These are phyloP conservation scores for Persicaria tinctoria DNA, from an alignment of 148 eudicot species.

Conservation along the genomic window DNA sequence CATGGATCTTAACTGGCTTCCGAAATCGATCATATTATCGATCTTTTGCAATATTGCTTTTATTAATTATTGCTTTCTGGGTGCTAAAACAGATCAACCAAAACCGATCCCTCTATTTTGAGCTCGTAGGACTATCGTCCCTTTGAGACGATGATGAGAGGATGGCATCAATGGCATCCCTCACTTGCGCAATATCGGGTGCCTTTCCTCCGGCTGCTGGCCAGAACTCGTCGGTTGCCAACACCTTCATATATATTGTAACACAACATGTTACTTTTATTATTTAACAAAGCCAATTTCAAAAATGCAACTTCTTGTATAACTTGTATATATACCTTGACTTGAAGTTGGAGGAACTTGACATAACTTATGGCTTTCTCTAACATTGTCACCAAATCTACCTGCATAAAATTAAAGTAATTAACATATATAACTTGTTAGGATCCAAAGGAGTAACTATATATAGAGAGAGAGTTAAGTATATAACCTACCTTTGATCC, in stretches of 20 bases:
- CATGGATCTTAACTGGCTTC: background rate
- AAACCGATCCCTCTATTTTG: background rate
- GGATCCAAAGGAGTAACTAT: background rate
- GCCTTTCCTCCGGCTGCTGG: slow-evolving; percentile 59
- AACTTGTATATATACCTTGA: slow-evolving; percentile 50
- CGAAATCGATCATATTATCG: background rate
- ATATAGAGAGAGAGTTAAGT: too few species aligned
- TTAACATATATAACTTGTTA: too few species aligned
- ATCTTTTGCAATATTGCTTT: background rate
- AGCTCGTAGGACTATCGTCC: background rate
- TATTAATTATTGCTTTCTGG: background rate
- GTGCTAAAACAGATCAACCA: background rate
- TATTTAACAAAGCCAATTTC: too few species aligned
- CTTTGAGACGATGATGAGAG: slow-evolving; percentile 34
- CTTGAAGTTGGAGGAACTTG: slow-evolving; percentile 94
- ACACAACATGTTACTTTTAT: background rate
- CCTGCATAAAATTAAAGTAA: slow-evolving; percentile 30
- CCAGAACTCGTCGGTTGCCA: slow-evolving; percentile 74
- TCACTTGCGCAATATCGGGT: slow-evolving; percentile 55
- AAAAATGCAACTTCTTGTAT: background rate
- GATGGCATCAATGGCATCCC: slow-evolving; percentile 60
- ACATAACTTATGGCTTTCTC: slow-evolving; percentile 95
- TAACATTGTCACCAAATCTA: slow-evolving; percentile 96
- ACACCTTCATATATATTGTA: slow-evolving; percentile 25
- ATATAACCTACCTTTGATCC: slow-evolving; percentile 60